These are phyloP conservation scores for Labyrinthula sp. DNA, from an alignment of 352 stramenopile genomes.

Conservation along the genomic window DNA sequence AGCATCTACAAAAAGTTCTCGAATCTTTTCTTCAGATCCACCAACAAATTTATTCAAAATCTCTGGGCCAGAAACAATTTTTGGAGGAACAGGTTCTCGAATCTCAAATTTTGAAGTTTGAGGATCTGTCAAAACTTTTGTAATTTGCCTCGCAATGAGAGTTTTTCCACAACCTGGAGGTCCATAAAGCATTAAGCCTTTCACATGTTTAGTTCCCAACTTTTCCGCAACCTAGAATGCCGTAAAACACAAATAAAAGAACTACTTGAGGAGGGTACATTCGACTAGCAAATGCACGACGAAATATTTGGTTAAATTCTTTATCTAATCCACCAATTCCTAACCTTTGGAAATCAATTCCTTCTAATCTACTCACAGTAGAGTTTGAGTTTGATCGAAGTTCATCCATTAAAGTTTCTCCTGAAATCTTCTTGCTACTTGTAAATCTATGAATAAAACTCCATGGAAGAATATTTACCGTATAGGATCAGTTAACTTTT, in stretches of 20 bases:
- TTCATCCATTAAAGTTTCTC: too few relatives aligned
- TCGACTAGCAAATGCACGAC: conserved; percentile 85
- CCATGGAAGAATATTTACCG: too few relatives aligned
- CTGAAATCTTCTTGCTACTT: too few relatives aligned
- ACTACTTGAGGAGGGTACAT: conserved; percentile 86
- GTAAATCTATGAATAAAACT: too few relatives aligned
- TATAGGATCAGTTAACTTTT: too few relatives aligned
- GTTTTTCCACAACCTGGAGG: conserved; percentile 19
- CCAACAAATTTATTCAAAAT: conserved; percentile 91
- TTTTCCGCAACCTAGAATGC: too few relatives aligned
- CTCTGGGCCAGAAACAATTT: conserved; percentile 96
- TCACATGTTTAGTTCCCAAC: conserved; percentile 94
- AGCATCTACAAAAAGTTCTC: conserved; percentile 43
- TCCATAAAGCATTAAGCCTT: conserved; percentile 32
- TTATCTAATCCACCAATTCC: conserved; percentile 92
- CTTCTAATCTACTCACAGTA: conserved; percentile 23
- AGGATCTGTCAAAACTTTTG: conserved; percentile 47
- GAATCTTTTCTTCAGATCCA: conserved; percentile 54
- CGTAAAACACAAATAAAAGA: too few relatives aligned
- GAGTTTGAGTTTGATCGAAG: too few relatives aligned
- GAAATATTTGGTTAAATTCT: conserved; percentile 94
- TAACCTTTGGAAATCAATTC: conserved; percentile 38
- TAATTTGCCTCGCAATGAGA: not conserved
- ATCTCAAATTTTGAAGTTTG: conserved; percentile 50
- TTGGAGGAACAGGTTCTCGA: too few relatives aligned